These are phyloP conservation scores for Brassica hybrid DNA, from an alignment of 441 rosid species.

Conservation along the genomic window DNA sequence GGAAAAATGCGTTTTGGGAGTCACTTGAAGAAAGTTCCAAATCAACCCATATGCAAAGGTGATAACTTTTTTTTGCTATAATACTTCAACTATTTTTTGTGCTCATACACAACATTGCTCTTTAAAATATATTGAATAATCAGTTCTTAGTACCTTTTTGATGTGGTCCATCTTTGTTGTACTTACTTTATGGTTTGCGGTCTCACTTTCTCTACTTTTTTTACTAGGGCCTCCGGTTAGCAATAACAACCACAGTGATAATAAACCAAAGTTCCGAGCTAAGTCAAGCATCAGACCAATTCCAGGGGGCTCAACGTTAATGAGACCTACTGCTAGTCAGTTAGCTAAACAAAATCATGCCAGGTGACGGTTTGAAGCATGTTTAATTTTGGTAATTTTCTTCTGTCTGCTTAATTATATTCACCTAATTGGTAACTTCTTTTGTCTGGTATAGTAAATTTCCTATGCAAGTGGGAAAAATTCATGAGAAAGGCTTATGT, in stretches of 20 bases:
- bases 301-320: slow-evolving; percentile 78
- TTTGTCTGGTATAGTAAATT: slow-evolving; percentile 47
- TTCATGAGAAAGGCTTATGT: slow-evolving; percentile 27
- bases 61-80: not conserved
- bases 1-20: slow-evolving; percentile 42
- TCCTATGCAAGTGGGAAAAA: slow-evolving; percentile 45
- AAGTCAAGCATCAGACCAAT: slow-evolving; percentile 36
- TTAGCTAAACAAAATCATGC: slow-evolving; percentile 83
- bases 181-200: slow-evolving; percentile 7
- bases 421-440: not conserved
- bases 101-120: not conserved
- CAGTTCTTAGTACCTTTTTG: not conserved
- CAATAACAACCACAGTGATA: slow-evolving; percentile 44
- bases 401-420: too few species aligned
- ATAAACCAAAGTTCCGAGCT: slow-evolving; percentile 48
- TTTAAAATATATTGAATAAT: not conserved
- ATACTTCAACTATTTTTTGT: not conserved
- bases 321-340: slow-evolving; percentile 94
- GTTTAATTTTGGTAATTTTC: not conserved
- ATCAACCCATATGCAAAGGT: slow-evolving; percentile 27
- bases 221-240: slow-evolving; percentile 53
- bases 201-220: slow-evolving; percentile 8
- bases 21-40: slow-evolving; percentile 35
- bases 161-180: slow-evolving; percentile 27
- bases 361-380: slow-evolving; percentile 49